Percentiles rank a stretch among this genome's conserved stretches.
Evolutionary conservation across 2,329 filamentous ascomycete genomes (phyloP).

Genomic region (Alternaria incomplexa): DNA sequence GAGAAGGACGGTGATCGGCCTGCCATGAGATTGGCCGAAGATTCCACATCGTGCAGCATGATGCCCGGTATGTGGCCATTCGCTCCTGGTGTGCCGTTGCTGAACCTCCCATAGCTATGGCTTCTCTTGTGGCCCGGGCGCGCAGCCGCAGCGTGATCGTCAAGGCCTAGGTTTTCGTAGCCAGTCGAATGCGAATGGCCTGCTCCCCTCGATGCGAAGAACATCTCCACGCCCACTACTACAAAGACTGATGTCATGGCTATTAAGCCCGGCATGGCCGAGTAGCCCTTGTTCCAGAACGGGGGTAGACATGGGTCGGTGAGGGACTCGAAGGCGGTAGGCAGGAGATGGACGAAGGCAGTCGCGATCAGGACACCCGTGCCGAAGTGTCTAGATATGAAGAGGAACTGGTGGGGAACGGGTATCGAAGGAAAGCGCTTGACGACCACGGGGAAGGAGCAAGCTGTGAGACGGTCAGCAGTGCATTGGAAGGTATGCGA

Average conservation of each 20-base stretch:
- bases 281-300: slow-evolving; percentile 49
- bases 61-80: slow-evolving; percentile 40
- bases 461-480: slow-evolving; percentile 39
- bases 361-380: slow-evolving; percentile 51
- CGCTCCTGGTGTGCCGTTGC: slow-evolving; percentile 19
- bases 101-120: slow-evolving; percentile 43
- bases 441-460: slow-evolving; percentile 50
- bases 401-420: slow-evolving; percentile 49
- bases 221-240: slow-evolving; percentile 87
- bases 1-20: slow-evolving; percentile 42
- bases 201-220: slow-evolving; percentile 75
- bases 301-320: slow-evolving; percentile 49
- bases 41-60: slow-evolving; percentile 38
- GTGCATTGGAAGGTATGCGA: neutral
- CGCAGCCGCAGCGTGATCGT: slow-evolving; percentile 20
- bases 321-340: slow-evolving; percentile 49
- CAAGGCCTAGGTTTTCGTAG: slow-evolving; percentile 53
- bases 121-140: slow-evolving; percentile 37
- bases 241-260: slow-evolving; percentile 55
- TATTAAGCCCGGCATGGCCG: slow-evolving; percentile 49
- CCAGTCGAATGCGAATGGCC: slow-evolving; percentile 63
- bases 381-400: slow-evolving; percentile 49
- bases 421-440: slow-evolving; percentile 47
- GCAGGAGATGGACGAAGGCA: slow-evolving; percentile 51
- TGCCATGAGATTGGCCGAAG: slow-evolving; percentile 43